Evolutionary conservation across 139 green algal genomes (phyloP).

Genomic region (Eudorina sp.): DNA sequence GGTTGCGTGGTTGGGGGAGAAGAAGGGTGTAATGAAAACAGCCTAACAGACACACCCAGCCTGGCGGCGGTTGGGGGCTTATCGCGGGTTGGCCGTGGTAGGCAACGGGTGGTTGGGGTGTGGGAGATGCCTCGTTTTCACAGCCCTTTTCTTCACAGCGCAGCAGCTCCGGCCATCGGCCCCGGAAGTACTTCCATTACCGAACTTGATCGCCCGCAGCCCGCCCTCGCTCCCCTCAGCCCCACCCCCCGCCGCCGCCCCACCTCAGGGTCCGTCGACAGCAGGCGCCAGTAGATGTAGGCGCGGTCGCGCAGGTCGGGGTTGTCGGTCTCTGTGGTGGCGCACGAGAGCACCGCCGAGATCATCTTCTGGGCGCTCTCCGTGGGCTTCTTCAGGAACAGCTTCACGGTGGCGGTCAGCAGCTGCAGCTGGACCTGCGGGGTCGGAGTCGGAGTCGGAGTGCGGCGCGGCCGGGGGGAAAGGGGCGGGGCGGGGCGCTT

Average conservation of each 20-base stretch:
- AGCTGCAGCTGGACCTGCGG: conserved; percentile 96
- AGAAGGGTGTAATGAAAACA: too few species aligned
- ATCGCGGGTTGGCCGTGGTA: too few species aligned
- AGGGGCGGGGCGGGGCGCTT: too few species aligned
- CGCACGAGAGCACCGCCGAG: conserved; percentile 89
- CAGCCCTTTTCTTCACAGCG: too few species aligned
- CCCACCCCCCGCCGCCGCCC: neutral
- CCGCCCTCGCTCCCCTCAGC: neutral
- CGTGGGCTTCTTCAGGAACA: conserved; percentile 97
- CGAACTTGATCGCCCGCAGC: too few species aligned
- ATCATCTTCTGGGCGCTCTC: conserved; percentile 95
- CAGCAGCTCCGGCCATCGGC: too few species aligned
- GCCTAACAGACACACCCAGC: too few species aligned
- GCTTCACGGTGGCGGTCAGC: conserved; percentile 97
- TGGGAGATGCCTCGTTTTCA: too few species aligned
- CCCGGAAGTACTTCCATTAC: too few species aligned
- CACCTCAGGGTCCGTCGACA: conserved; percentile 95
- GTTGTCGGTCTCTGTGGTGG: conserved; percentile 97
- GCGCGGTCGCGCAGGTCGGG: conserved; percentile 97
- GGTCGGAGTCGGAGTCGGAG: neutral
- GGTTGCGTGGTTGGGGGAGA: too few species aligned
- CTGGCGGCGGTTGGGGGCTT: too few species aligned
- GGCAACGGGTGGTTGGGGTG: too few species aligned
- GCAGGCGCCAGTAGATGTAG: conserved; percentile 99
- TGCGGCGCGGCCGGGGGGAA: neutral